These are phyloP conservation scores for Closterium sp. DNA, from an alignment of 139 green algal species.

Conservation along the genomic window DNA sequence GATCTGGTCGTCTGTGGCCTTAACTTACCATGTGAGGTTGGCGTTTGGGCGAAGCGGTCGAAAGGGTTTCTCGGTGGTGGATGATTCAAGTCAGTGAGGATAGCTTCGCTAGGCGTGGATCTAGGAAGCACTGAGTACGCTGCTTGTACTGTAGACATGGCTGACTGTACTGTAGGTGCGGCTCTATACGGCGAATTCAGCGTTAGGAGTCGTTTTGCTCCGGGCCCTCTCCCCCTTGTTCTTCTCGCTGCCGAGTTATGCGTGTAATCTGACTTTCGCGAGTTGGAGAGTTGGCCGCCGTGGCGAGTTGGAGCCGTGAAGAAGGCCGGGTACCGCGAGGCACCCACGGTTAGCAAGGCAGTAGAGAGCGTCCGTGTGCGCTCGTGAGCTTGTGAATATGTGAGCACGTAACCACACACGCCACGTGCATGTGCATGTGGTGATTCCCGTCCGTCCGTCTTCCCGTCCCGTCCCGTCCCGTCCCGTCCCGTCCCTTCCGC, in stretches of 20 bases:
- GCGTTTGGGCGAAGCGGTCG: neutral
- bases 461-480: too few species aligned
- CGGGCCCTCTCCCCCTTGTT: neutral
- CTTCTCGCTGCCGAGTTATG: neutral
- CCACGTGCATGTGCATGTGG: neutral
- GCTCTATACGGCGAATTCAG: neutral
- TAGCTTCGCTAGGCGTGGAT: neutral
- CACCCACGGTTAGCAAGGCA: neutral
- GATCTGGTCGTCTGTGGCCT: neutral
- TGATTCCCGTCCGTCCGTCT: neutral
- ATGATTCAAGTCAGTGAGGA: neutral
- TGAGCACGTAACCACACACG: neutral
- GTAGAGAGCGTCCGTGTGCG: neutral
- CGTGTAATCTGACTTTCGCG: neutral
- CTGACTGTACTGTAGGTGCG: neutral
- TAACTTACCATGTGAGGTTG: neutral
- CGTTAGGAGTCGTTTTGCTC: neutral
- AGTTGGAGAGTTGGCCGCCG: too few species aligned
- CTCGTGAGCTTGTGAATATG: neutral
- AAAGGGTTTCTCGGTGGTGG: neutral
- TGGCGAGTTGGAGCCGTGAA: neutral
- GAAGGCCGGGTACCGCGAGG: neutral
- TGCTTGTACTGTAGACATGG: neutral
- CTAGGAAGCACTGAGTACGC: neutral
- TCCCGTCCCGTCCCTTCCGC: neutral